phyloP scores from a whole-genome alignment of 257 asterid genomes.

The Solanum bulbocastanum region DNA sequence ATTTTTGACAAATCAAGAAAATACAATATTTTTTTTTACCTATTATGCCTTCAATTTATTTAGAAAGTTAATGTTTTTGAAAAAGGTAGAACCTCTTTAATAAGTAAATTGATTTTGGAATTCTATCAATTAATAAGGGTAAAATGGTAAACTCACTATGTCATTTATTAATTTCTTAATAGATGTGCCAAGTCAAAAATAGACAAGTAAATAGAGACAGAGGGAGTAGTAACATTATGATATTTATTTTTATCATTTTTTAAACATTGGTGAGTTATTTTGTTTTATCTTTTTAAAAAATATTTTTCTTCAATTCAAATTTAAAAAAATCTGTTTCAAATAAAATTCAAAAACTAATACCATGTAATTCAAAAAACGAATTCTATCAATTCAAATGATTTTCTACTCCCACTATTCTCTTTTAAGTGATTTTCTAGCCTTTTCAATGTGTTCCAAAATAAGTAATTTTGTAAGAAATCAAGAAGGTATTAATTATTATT shows the following conservation, averaged over 20 bases:
- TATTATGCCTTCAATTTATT: too few relatives aligned
- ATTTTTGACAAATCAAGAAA: too few relatives aligned
- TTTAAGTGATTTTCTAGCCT: not conserved
- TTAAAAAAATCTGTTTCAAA: not conserved
- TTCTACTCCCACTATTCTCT: not conserved
- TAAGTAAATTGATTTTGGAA: too few relatives aligned
- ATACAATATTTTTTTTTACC: too few relatives aligned
- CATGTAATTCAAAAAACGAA: not conserved
- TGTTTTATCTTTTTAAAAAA: not conserved
- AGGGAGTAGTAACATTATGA: not conserved
- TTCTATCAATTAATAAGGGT: too few relatives aligned
- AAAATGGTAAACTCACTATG: too few relatives aligned
- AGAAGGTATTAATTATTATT: not conserved
- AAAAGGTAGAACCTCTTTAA: too few relatives aligned
- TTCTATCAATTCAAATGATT: not conserved
- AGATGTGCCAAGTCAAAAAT: too few relatives aligned
- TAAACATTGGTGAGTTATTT: too few relatives aligned
- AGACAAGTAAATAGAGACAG: too few relatives aligned
- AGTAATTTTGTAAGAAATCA: not conserved
- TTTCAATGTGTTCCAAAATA: not conserved
- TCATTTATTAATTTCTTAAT: too few relatives aligned
- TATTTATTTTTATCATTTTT: not conserved
- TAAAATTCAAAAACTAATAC: not conserved
- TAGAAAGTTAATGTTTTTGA: too few relatives aligned
- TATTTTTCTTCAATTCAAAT: not conserved